Evolutionary conservation across 139 green algal species (phyloP).

Genomic region (Raphidocelis subcapitata): DNA sequence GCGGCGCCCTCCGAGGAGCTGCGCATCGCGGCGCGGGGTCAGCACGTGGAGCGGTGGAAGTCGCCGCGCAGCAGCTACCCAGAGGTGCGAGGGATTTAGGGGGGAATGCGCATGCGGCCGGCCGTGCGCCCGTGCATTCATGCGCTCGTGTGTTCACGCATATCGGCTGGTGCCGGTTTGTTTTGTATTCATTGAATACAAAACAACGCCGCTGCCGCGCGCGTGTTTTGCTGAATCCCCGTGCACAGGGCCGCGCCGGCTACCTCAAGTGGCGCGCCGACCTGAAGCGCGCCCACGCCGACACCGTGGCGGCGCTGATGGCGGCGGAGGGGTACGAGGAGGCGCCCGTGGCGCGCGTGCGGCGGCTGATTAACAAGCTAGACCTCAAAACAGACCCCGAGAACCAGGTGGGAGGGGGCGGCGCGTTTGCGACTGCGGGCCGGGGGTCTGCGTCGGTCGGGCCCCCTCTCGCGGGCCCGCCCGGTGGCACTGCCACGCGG

Average conservation of each 20-base stretch:
- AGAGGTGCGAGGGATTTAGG: conserved; percentile 26
- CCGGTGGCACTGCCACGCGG: too few relatives aligned
- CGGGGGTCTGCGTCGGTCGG: too few relatives aligned
- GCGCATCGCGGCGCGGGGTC: conserved; percentile 37
- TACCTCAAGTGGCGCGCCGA: conserved; percentile 62
- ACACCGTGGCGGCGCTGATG: conserved; percentile 43
- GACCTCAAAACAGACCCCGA: conserved; percentile 43
- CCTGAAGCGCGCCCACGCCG: conserved; percentile 46
- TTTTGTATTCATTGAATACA: too few relatives aligned
- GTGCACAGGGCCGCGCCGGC: conserved; percentile 34
- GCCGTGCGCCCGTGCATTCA: too few relatives aligned
- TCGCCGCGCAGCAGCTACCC: conserved; percentile 35
- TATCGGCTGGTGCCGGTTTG: too few relatives aligned
- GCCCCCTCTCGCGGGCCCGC: too few relatives aligned
- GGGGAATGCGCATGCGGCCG: too few relatives aligned
- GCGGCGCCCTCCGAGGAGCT: conserved; percentile 41
- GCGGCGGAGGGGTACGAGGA: conserved; percentile 34
- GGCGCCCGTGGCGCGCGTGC: conserved; percentile 13
- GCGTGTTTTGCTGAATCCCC: too few relatives aligned
- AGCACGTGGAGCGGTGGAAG: conserved; percentile 43
- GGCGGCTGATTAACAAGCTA: conserved; percentile 48
- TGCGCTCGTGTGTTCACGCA: too few relatives aligned
- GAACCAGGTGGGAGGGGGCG: conserved; percentile 13
- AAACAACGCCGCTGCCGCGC: too few relatives aligned
- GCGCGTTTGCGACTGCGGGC: neutral